A percentile compares a stretch with the other conserved stretches of the same genome.
Evolutionary conservation across 1,284 basidiomycete species (phyloP).

Genomic region (Sporisorium graminicola): DNA sequence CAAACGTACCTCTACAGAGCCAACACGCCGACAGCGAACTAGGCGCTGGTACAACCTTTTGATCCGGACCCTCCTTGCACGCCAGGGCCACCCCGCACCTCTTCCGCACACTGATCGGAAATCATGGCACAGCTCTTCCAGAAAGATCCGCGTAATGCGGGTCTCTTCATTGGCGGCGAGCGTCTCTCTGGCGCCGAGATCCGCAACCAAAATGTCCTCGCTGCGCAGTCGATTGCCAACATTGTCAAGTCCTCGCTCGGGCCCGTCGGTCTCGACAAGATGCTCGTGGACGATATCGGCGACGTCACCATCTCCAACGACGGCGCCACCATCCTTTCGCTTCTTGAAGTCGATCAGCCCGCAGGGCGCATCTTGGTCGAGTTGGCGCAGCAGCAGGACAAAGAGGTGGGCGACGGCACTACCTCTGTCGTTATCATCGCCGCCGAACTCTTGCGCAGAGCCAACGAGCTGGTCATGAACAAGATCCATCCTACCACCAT

Average conservation of each 20-base stretch:
- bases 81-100: neutral
- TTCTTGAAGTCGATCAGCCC: constrained; percentile 91
- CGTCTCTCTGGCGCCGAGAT: constrained; percentile 94
- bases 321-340: constrained; percentile 94
- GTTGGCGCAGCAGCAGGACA: constrained; percentile 98
- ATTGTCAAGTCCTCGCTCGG: constrained; percentile 97
- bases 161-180: constrained; percentile 87
- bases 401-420: constrained; percentile 99
- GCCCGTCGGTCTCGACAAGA: constrained; percentile 77
- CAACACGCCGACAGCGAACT: neutral
- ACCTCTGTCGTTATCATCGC: constrained; percentile 98
- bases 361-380: constrained; percentile 96
- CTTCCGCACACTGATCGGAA: neutral
- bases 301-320: constrained; percentile 99
- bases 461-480: constrained; percentile 97
- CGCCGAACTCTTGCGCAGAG: constrained; percentile 91
- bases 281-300: constrained; percentile 99
- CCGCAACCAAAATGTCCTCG: constrained; percentile 90
- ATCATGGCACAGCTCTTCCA: constrained; percentile 68
- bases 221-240: constrained; percentile 96
- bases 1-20: no score
- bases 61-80: neutral
- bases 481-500: constrained; percentile 99
- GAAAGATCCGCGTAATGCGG: constrained; percentile 67
- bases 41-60: neutral